Percentiles rank a stretch among this genome's conserved stretches.
phyloP scores from a whole-genome alignment of 2,329 filamentous ascomycete species.

The Scolecobasidium constrictum region DNA sequence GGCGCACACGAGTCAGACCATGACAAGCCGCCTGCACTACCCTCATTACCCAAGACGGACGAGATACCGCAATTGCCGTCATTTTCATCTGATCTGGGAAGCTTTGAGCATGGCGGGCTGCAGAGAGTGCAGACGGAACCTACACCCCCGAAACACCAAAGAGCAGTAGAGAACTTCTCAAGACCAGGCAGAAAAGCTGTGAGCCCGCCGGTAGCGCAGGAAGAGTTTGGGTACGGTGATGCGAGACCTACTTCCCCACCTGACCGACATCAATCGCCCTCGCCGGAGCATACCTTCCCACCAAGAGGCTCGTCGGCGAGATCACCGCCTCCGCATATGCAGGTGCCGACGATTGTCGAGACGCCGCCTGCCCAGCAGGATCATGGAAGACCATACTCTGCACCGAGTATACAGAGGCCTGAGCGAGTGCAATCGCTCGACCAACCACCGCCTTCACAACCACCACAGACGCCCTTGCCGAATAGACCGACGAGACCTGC shows the following conservation, averaged over 20 bases:
- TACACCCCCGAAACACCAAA: constrained; percentile 22
- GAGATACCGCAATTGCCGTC: constrained; percentile 25
- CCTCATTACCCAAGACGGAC: constrained; percentile 30
- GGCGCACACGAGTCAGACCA: background rate
- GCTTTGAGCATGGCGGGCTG: constrained; percentile 36
- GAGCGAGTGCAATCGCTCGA: constrained; percentile 38
- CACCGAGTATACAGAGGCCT: constrained; percentile 26
- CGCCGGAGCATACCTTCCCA: constrained; percentile 39
- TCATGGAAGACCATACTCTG: constrained; percentile 2
- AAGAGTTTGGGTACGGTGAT: constrained; percentile 15
- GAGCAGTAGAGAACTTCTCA: constrained; percentile 44
- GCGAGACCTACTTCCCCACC: constrained; percentile 15
- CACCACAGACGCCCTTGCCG: constrained; percentile 20
- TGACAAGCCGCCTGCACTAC: constrained; percentile 30
- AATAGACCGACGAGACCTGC: constrained; percentile 13
- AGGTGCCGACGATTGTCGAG: constrained; percentile 53
- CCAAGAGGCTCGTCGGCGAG: constrained; percentile 45
- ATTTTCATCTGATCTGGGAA: constrained; percentile 19
- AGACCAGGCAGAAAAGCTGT: constrained; percentile 31
- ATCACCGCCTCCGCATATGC: constrained; percentile 34
- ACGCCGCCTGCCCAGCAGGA: constrained; percentile 39
- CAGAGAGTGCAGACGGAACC: constrained; percentile 62
- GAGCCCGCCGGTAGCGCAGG: constrained; percentile 10
- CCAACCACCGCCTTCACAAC: constrained; percentile 9
- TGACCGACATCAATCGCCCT: constrained; percentile 21